A percentile compares a stretch with the other conserved stretches of the same genome.
Evolutionary conservation across 108 stramenopile species (phyloP).

Genomic region (Epithemia pelagica): DNA sequence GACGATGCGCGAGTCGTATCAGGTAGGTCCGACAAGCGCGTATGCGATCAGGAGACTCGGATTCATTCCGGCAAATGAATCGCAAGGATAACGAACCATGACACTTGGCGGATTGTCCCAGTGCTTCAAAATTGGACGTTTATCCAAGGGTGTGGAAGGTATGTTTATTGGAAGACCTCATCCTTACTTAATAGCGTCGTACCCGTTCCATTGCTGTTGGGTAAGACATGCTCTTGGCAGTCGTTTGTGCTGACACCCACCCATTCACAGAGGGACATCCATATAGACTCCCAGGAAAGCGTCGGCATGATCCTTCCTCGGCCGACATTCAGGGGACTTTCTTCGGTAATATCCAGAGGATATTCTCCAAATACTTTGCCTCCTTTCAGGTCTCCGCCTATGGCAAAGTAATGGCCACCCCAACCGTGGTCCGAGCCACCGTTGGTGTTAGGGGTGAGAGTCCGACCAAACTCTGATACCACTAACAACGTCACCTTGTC

Average conservation of each 20-base stretch:
- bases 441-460: conserved; percentile 34
- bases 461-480: conserved; percentile 41
- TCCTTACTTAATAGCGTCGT: neutral
- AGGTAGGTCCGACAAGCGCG: too few species aligned
- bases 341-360: conserved; percentile 37
- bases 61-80: too few species aligned
- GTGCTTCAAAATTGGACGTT: too few species aligned
- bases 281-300: conserved; percentile 50
- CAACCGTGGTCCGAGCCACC: conserved; percentile 62
- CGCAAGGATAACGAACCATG: too few species aligned
- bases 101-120: too few species aligned
- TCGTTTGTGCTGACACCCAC: conserved; percentile 14
- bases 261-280: conserved; percentile 20
- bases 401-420: conserved; percentile 42
- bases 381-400: conserved; percentile 42
- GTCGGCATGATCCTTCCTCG: conserved; percentile 65
- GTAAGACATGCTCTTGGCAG: conserved; percentile 15
- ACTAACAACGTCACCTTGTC: conserved; percentile 24
- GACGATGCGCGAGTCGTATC: too few species aligned
- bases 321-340: conserved; percentile 30
- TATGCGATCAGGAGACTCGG: too few species aligned
- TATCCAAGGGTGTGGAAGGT: too few species aligned
- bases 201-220: conserved; percentile 12
- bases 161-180: neutral
- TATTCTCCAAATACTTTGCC: conserved; percentile 46